phyloP scores from a whole-genome alignment of 345 rosid species.

The Geranium brycei region DNA sequence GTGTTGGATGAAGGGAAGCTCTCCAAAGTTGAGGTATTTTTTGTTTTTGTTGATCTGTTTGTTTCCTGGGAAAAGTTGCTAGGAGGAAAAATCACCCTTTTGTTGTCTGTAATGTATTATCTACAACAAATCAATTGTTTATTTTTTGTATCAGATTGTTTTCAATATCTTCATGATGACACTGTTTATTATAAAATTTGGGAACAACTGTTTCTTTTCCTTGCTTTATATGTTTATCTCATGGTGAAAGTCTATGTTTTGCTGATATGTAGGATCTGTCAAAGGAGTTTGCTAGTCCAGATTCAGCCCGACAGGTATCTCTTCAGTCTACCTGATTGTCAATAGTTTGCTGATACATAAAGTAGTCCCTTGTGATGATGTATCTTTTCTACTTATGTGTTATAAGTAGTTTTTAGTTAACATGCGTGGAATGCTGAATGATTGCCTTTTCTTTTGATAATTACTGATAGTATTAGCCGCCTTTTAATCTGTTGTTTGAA shows the following conservation, averaged over 20 bases:
- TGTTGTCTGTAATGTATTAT: too few relatives aligned
- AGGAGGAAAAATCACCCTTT: not conserved
- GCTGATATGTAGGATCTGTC: conserved; percentile 39
- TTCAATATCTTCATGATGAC: not conserved
- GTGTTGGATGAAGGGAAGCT: conserved; percentile 59
- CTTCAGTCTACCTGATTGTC: not conserved
- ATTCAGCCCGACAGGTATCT: conserved; percentile 48
- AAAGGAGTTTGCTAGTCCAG: conserved; percentile 42
- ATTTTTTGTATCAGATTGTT: too few relatives aligned
- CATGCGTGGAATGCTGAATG: too few relatives aligned
- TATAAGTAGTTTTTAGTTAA: too few relatives aligned
- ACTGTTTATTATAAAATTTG: not conserved
- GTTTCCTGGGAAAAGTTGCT: not conserved
- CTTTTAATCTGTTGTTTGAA: not conserved
- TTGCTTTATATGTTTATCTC: not conserved
- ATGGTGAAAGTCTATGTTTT: not conserved
- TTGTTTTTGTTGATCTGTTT: not conserved
- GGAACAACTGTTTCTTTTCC: not conserved
- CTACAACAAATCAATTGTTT: too few relatives aligned
- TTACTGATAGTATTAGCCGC: not conserved
- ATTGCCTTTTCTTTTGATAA: not conserved
- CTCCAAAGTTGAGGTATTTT: conserved; percentile 49
- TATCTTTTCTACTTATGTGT: too few relatives aligned
- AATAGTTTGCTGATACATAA: too few relatives aligned
- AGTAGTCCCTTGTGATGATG: too few relatives aligned